Percentiles rank a stretch among this genome's conserved stretches.
phyloP scores from a whole-genome alignment of 2,329 filamentous ascomycete genomes.

The Epichloe amarillans region DNA sequence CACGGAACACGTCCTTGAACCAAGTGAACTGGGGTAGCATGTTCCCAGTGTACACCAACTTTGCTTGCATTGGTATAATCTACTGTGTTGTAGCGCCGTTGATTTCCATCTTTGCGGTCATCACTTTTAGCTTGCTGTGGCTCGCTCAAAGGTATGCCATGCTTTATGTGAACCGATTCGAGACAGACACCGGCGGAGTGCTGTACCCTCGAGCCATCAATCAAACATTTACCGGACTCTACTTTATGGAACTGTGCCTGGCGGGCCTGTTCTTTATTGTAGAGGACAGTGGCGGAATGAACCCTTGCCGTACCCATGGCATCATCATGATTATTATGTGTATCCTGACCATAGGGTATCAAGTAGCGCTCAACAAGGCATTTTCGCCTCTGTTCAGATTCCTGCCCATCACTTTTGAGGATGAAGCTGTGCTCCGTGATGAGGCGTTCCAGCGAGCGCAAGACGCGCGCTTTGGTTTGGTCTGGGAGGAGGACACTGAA shows the following conservation, averaged over 20 bases:
- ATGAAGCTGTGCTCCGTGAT: constrained; percentile 85
- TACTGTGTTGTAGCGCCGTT: constrained; percentile 83
- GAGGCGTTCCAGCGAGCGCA: constrained; percentile 76
- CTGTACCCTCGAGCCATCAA: constrained; percentile 89
- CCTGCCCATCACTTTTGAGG: constrained; percentile 87
- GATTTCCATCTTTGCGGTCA: constrained; percentile 83
- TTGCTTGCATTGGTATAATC: constrained; percentile 81
- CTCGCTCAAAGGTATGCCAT: constrained; percentile 94
- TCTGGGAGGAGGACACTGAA: constrained; percentile 31
- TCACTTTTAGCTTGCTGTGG: constrained; percentile 88
- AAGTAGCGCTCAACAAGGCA: constrained; percentile 65
- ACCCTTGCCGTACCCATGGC: constrained; percentile 60
- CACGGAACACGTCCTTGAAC: constrained; percentile 63
- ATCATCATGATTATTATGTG: constrained; percentile 71
- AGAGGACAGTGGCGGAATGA: constrained; percentile 36
- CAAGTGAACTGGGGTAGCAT: constrained; percentile 81
- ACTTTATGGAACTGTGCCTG: constrained; percentile 85
- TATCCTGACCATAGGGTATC: constrained; percentile 61
- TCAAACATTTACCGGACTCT: constrained; percentile 87
- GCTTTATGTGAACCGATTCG: constrained; percentile 84
- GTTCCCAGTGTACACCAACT: constrained; percentile 93
- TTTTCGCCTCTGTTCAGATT: constrained; percentile 81
- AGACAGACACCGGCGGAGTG: constrained; percentile 81
- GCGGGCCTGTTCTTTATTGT: constrained; percentile 83
- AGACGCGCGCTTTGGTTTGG: constrained; percentile 51